phyloP scores from a whole-genome alignment of 1,284 basidiomycete species.

The Mixia osmundae region DNA sequence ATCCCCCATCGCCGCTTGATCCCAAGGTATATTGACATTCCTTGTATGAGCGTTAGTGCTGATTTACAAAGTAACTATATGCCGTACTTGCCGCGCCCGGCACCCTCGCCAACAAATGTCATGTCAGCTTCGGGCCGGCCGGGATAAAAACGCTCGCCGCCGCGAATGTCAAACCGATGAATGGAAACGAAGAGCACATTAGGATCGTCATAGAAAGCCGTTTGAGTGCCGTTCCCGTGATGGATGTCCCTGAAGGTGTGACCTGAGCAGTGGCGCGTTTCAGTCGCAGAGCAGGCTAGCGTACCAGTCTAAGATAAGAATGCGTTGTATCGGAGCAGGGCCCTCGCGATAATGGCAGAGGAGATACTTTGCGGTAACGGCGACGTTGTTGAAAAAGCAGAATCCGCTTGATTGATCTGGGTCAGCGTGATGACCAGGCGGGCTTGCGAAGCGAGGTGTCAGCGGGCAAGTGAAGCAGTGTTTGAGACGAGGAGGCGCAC shows the following conservation, averaged over 20 bases:
- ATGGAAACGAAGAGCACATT: conserved; percentile 86
- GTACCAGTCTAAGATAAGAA: conserved; percentile 87
- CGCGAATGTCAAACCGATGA: conserved; percentile 74
- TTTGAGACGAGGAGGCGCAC: conserved; percentile 4
- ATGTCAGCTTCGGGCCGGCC: conserved; percentile 68
- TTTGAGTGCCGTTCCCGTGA: conserved; percentile 76
- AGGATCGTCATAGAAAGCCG: conserved; percentile 76
- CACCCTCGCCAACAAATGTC: conserved; percentile 59
- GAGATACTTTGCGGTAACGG: conserved; percentile 43
- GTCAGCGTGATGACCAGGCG: conserved; percentile 95
- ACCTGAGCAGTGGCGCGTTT: no score
- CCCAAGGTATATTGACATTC: conserved; percentile 94
- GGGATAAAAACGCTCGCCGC: conserved; percentile 83
- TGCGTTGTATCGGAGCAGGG: conserved; percentile 33
- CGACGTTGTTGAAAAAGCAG: conserved; percentile 97
- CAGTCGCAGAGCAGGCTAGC: neutral
- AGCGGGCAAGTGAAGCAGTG: neutral
- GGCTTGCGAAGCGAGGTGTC: conserved; percentile 20
- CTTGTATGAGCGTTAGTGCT: conserved; percentile 24
- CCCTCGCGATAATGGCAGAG: conserved; percentile 39
- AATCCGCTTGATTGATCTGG: conserved; percentile 97
- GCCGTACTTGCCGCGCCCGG: conserved; percentile 59
- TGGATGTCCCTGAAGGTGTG: conserved; percentile 7
- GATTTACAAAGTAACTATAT: neutral
- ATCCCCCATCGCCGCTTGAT: conserved; percentile 63